These are phyloP conservation scores for Porcisia hertigi DNA, from an alignment of 208 protist species.

Conservation along the genomic window DNA sequence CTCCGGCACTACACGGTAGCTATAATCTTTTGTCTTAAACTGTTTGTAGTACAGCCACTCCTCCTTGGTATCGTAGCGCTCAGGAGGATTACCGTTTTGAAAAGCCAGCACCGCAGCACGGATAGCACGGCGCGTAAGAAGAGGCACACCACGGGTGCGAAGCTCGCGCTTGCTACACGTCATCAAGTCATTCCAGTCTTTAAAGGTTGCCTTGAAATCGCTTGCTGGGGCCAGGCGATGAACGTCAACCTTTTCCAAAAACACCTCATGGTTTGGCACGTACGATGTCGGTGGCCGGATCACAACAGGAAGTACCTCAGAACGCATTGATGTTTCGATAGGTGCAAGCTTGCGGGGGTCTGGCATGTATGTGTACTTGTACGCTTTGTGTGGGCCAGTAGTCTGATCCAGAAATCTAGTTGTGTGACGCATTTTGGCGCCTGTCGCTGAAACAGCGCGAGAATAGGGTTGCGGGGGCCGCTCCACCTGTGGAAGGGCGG, in stretches of 20 bases:
- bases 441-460: neutral
- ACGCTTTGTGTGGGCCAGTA: slow-evolving; percentile 84
- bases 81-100: slow-evolving; percentile 86
- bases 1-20: slow-evolving; percentile 88
- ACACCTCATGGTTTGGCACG: slow-evolving; percentile 89
- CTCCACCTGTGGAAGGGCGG: neutral
- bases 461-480: neutral
- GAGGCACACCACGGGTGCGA: slow-evolving; percentile 74
- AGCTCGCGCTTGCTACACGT: slow-evolving; percentile 85
- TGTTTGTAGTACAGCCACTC: slow-evolving; percentile 93
- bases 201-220: slow-evolving; percentile 90
- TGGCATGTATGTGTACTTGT: slow-evolving; percentile 93
- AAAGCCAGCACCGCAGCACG: slow-evolving; percentile 75
- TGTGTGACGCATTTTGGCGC: slow-evolving; percentile 21
- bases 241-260: slow-evolving; percentile 86
- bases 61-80: slow-evolving; percentile 89
- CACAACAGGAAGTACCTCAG: slow-evolving; percentile 79
- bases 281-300: slow-evolving; percentile 86
- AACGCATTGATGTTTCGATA: slow-evolving; percentile 80
- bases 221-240: slow-evolving; percentile 81
- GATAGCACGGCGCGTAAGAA: slow-evolving; percentile 75
- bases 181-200: slow-evolving; percentile 93
- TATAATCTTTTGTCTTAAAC: slow-evolving; percentile 91
- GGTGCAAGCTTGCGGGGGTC: slow-evolving; percentile 90
- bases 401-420: slow-evolving; percentile 72